Conservation (phyloP, 169 alveolate genomes). For the Cryptosporidium sp. region DNA sequence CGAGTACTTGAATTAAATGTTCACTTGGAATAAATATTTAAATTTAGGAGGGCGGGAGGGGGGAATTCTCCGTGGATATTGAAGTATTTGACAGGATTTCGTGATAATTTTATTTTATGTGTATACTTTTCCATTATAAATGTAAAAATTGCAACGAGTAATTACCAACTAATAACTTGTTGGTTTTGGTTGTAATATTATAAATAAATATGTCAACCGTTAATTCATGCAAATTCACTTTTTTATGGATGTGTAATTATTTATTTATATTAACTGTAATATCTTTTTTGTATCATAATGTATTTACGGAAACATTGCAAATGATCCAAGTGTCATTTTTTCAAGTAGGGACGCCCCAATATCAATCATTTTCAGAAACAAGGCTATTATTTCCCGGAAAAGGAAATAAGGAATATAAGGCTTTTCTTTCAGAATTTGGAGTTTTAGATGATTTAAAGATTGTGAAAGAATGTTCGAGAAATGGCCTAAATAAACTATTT, state of each 20-base stretch:
- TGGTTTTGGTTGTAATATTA: not conserved
- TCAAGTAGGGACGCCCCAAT: not conserved
- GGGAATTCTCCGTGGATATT: not conserved
- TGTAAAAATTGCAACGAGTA: not conserved
- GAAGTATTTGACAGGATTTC: not conserved
- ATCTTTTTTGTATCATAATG: not conserved
- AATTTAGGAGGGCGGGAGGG: not conserved
- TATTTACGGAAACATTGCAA: not conserved
- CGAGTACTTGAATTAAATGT: not conserved
- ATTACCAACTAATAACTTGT: not conserved
- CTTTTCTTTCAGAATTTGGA: not conserved
- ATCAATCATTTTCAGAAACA: not conserved
- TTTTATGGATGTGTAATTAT: not conserved
- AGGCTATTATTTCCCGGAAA: conserved; percentile 1
- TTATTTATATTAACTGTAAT: not conserved
- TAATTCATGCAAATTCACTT: not conserved
- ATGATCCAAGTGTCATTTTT: not conserved
- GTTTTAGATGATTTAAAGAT: not conserved
- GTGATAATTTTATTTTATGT: not conserved
- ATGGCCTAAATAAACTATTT: not conserved
- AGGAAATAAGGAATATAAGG: not conserved
- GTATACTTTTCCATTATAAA: not conserved
- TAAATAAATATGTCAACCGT: not conserved
- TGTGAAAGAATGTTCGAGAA: not conserved
- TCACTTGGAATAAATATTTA: not conserved